phyloP scores from a whole-genome alignment of 306 rosid genomes.

The Trifolium dubium region DNA sequence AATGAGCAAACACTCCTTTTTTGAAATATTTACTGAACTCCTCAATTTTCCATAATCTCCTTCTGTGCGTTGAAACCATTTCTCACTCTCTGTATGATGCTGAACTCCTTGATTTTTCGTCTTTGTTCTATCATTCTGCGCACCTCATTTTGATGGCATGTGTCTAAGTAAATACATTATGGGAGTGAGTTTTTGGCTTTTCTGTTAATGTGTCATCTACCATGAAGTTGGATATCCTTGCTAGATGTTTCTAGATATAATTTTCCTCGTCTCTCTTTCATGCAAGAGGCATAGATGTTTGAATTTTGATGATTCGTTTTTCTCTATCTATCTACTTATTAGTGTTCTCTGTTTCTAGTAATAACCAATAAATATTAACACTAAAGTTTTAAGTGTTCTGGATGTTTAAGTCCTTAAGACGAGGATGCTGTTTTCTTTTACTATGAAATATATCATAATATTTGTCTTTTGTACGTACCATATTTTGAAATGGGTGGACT shows the following conservation, averaged over 20 bases:
- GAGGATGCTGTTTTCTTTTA: not conserved
- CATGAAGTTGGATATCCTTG: not conserved
- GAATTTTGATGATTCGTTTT: not conserved
- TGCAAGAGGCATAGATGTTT: not conserved
- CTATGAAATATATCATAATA: conserved; percentile 5
- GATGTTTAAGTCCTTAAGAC: not conserved
- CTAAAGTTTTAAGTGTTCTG: not conserved
- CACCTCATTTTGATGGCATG: not conserved
- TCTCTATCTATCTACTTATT: not conserved
- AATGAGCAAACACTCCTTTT: not conserved
- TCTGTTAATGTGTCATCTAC: not conserved
- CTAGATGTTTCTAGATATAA: conserved; percentile 4
- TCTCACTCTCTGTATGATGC: not conserved
- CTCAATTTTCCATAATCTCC: not conserved
- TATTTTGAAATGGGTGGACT: not conserved
- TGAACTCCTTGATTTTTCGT: not conserved
- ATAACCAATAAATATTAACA: not conserved
- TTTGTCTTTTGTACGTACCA: not conserved
- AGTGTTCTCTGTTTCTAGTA: not conserved
- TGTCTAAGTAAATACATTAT: not conserved
- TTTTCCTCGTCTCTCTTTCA: conserved; percentile 3
- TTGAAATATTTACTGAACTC: not conserved
- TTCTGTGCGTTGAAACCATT: not conserved
- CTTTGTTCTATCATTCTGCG: not conserved
- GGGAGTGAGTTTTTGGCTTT: not conserved